Evolutionary conservation across 495 filamentous ascomycete species (phyloP).

Genomic region (Lepidopterella palustris): DNA sequence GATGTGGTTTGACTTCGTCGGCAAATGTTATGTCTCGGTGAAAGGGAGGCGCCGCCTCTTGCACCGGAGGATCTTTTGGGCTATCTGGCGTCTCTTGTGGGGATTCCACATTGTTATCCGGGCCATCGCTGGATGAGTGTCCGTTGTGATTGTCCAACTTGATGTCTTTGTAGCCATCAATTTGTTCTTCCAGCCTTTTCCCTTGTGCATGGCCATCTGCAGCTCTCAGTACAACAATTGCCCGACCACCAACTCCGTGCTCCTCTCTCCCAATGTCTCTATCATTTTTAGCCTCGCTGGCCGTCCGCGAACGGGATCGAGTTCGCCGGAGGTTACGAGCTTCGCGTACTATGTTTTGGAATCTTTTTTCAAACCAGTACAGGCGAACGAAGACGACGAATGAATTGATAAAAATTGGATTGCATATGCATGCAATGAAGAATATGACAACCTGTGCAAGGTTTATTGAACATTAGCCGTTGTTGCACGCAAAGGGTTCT

Average conservation of each 20-base stretch:
- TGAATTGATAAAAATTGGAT: conserved; percentile 84
- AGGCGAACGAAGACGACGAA: conserved; percentile 84
- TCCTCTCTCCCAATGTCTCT: conserved; percentile 48
- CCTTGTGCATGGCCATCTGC: conserved; percentile 39
- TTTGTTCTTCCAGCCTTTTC: conserved; percentile 40
- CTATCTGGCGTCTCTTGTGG: background rate
- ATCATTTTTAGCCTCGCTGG: conserved; percentile 41
- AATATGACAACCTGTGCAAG: conserved; percentile 40
- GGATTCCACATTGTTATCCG: background rate
- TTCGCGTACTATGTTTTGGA: conserved; percentile 67
- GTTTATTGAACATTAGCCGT: background rate
- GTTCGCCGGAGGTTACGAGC: conserved; percentile 48
- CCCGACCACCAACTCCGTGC: conserved; percentile 60
- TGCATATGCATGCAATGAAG: conserved; percentile 52
- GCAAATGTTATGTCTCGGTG: conserved; percentile 56
- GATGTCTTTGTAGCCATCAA: conserved; percentile 4
- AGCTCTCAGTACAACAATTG: conserved; percentile 67
- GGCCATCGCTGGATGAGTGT: conserved; percentile 10
- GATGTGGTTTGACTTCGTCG: conserved; percentile 48
- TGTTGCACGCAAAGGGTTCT: background rate
- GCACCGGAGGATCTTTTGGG: background rate
- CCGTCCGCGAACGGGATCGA: conserved; percentile 52
- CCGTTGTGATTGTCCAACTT: conserved; percentile 30
- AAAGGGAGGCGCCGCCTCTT: conserved; percentile 4
- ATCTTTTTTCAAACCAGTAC: conserved; percentile 97